phyloP scores from a whole-genome alignment of 1,284 basidiomycete genomes.

The Neonothopanus nambi region DNA sequence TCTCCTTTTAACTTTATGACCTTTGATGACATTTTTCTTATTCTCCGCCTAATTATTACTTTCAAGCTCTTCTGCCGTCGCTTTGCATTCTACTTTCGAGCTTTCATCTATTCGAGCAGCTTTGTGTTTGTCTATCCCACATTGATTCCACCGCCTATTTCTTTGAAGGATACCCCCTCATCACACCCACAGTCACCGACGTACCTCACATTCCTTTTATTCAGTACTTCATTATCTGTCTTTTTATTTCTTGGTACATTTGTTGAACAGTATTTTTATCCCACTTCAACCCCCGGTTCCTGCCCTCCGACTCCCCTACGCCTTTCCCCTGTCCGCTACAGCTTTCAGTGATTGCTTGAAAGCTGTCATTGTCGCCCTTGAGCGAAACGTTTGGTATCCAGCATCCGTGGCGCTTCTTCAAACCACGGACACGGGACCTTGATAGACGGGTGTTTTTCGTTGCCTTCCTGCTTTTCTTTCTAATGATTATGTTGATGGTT shows the following conservation, averaged over 20 bases:
- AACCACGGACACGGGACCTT: too few species aligned
- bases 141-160: not conserved
- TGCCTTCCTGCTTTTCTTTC: too few species aligned
- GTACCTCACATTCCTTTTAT: conserved; percentile 8
- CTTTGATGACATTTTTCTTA: conserved; percentile 1
- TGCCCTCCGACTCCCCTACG: too few species aligned
- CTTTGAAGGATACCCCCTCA: conserved; percentile 14
- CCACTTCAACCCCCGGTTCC: not conserved
- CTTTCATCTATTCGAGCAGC: not conserved
- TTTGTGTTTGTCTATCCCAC: not conserved
- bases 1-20: not conserved
- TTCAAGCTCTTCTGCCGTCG: conserved; percentile 6
- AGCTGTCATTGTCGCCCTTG: too few species aligned
- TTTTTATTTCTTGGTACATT: conserved; percentile 1
- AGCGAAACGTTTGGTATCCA: too few species aligned
- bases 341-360: too few species aligned
- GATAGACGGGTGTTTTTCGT: too few species aligned
- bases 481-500: too few species aligned
- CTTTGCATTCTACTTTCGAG: conserved; percentile 10
- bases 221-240: not conserved
- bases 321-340: not conserved
- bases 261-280: conserved; percentile 5
- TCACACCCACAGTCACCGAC: not conserved
- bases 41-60: not conserved
- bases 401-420: too few species aligned